Base-by-base conservation (phyloP, 495 filamentous ascomycete species). In the Aspergillus campestris region DNA sequence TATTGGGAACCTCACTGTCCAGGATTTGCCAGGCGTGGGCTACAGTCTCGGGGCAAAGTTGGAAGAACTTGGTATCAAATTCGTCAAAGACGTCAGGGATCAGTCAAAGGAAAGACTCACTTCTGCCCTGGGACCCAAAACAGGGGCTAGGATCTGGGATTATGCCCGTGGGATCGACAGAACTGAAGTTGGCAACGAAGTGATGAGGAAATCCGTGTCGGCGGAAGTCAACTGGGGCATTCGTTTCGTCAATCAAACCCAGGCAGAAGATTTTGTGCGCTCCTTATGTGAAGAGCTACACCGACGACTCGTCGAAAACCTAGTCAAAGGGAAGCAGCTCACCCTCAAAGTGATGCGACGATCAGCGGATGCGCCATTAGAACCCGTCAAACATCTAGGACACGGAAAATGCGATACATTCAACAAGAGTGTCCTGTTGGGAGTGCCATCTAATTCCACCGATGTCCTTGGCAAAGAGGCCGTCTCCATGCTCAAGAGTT, bases 201-300 rank as follows among this genome's bases (percentile, higher is more conserved):
- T 77, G 0, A 57, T 78, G 9, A 78, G 92, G 31, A 95, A 96
- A 58, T 95, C 90, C 0, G 86, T 97, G 9, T 95, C 90, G 1
- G 91, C 90, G 0, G 90, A 97, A 49, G 87, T 98, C 47, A 98
- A 95, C 55, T 98, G 94, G 94, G 92, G 92, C 3, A 92, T 98
- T 42, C 81, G 92, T 28, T 98, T 98, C 54, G 80, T 87, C 44
- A 92, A 77, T 38, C 87, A 95, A 48, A 78, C 78, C 6, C 91
- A 98, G 61, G 88, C 86, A 0, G 92, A 97, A 35, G 84, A 89
- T 42, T 98, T 98, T 56, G 71, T 97, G 27, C 71, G 76, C 41
- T 88, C 85, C 48, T 64, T 98, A 3, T 88, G 83, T 49, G 81
- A 82, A 38, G 92, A 97, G 57, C 64, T 97, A 14, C 79, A 87